Evolutionary conservation across 371 early-diverging fungal genomes (phyloP), one percentile per base, ranked within the genome.

Genomic region (Mortierella sp.): DNA sequence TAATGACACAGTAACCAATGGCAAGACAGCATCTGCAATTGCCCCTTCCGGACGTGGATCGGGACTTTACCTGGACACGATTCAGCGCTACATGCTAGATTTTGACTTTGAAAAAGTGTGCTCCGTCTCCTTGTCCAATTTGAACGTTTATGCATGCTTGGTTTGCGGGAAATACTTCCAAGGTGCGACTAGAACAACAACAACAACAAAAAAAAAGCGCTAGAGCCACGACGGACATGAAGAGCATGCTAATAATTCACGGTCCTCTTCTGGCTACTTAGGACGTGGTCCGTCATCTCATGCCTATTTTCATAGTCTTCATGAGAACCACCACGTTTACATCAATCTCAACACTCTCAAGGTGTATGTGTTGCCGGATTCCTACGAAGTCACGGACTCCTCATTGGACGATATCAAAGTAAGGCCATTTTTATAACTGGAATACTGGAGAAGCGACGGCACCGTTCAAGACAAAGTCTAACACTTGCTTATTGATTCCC

Each of bases 41-140:
- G 44, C 50, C 41, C 19, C 31, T 28, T 15, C 54, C 41, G 70
- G 70, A 70, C 57, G 58, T 15, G 70, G 65, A 44, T 73, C 75
- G 27, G 76, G 76, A 41, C 76, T 76, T 15, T 76, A 76, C 56
- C 65, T 76, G 39, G 76, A 73, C 53, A 73, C 75, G 17, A 89
- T 97, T 65, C 88, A 95, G 78, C 89, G 98, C n/a, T 83, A 89
- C 67, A 86, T 89, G 84, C 86, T 99, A 28, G 98, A 99, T 83
- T 99, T 98, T 85, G 99, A 99, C 79, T 97, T 98, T 79, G 98
- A 98, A 72, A 95, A 97, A 68, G 89, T 97, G 17, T 98, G 99
- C 81, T 94, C 94, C 0, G 95, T 98, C 0, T 94, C 96, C 2
- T 85, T 98, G 42, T 92, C 95, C 28, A 94, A 95, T 69, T 72